phyloP scores from a whole-genome alignment of 805 yeast genomes.

The Candida vartiovaarae region DNA sequence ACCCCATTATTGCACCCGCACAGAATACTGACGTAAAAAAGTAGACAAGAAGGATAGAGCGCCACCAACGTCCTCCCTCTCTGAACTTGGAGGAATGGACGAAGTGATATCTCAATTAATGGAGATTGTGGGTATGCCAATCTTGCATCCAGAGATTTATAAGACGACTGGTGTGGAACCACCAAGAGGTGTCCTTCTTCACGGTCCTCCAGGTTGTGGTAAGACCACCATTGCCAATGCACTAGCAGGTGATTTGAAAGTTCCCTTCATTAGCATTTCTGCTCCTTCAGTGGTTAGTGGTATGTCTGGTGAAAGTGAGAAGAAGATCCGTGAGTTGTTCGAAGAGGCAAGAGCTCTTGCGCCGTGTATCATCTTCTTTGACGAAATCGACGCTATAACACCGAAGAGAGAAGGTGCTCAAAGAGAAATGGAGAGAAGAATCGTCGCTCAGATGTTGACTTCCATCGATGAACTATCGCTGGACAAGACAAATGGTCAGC shows the following conservation, averaged over 20 bases:
- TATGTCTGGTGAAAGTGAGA: constrained; percentile 98
- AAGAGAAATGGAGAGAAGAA: constrained; percentile 95
- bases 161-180: constrained; percentile 87
- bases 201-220: constrained; percentile 99
- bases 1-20: constrained; percentile 6
- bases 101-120: constrained; percentile 75
- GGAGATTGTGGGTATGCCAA: constrained; percentile 89
- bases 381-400: constrained; percentile 96
- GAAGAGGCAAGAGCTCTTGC: constrained; percentile 89
- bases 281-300: constrained; percentile 98
- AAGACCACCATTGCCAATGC: constrained; percentile 96
- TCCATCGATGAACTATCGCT: constrained; percentile 89
- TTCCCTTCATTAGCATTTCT: constrained; percentile 83
- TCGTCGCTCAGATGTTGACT: constrained; percentile 91
- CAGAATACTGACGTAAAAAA: constrained; percentile 21
- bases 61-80: constrained; percentile 61
- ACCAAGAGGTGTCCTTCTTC: constrained; percentile 87
- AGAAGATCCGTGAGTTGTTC: constrained; percentile 84
- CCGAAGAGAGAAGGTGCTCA: constrained; percentile 98
- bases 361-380: constrained; percentile 89
- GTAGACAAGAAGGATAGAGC: constrained; percentile 46
- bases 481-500: constrained; percentile 86
- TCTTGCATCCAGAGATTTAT: constrained; percentile 89
- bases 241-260: constrained; percentile 88
- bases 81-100: constrained; percentile 86